Percentiles rank a stretch among this genome's conserved stretches.
Evolutionary conservation across 2,329 filamentous ascomycete species (phyloP).

Genomic region (Apiospora koreana): DNA sequence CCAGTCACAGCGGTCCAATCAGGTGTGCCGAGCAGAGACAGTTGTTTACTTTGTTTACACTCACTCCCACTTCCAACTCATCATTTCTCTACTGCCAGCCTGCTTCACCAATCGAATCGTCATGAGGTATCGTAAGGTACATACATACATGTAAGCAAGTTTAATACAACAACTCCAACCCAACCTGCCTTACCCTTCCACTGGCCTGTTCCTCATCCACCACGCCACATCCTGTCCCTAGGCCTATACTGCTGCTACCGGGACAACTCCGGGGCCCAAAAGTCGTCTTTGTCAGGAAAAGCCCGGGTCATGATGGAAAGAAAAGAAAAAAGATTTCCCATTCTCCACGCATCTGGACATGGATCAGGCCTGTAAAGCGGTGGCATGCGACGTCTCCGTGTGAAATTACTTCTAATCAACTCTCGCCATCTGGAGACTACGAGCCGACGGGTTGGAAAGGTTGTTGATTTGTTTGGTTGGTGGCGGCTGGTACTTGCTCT

Average conservation of each 20-base stretch:
- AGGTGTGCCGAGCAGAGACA: background rate
- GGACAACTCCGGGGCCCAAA: background rate
- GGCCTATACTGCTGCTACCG: background rate
- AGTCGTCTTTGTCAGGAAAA: background rate
- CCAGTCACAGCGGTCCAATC: background rate
- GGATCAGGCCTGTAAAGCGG: background rate
- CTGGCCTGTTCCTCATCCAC: background rate
- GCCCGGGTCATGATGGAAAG: too few relatives aligned
- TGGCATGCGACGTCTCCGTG: background rate
- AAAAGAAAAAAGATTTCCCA: background rate
- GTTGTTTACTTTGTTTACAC: slow-evolving; percentile 2
- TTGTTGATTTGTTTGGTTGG: slow-evolving; percentile 80
- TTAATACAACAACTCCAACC: background rate
- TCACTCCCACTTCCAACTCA: background rate
- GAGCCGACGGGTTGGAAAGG: slow-evolving; percentile 67
- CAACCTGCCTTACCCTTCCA: background rate
- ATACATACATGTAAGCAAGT: background rate
- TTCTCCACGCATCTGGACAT: background rate
- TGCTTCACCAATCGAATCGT: background rate
- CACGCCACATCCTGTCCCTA: background rate
- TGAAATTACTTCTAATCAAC: slow-evolving; percentile 58
- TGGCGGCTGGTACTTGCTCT: slow-evolving; percentile 75
- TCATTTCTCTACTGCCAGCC: background rate
- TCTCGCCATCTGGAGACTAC: slow-evolving; percentile 70
- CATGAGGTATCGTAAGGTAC: slow-evolving; percentile 7